Conservation (phyloP, 1,139 yeast genomes). For the Yamadazyma buinensis region DNA sequence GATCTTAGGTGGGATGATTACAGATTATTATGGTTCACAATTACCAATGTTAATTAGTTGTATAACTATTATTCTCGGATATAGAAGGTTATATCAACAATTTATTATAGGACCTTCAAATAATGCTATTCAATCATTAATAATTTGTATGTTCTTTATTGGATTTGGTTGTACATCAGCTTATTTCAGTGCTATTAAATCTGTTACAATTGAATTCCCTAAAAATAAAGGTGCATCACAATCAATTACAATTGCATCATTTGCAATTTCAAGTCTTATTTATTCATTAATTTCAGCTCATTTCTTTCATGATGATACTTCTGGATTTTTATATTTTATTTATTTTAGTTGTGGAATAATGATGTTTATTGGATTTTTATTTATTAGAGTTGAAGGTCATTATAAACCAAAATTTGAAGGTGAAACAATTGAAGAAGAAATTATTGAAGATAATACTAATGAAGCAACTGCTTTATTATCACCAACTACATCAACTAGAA, state of each 20-base stretch:
- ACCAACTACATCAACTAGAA: constrained; percentile 4
- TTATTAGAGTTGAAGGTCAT: constrained; percentile 29
- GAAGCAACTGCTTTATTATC: constrained; percentile 12
- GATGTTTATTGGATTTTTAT: constrained; percentile 26
- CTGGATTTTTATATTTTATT: constrained; percentile 22
- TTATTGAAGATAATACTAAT: constrained; percentile 5
- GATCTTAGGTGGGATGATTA: constrained; percentile 26
- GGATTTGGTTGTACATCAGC: constrained; percentile 34
- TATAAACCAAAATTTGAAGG: constrained; percentile 12
- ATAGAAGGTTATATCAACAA: constrained; percentile 23
- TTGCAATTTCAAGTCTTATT: constrained; percentile 33
- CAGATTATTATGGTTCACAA: constrained; percentile 33
- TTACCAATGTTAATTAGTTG: constrained; percentile 29
- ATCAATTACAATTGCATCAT: constrained; percentile 34
- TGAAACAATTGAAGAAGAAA: constrained; percentile 12
- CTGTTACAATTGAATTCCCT: constrained; percentile 32
- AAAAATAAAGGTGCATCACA: constrained; percentile 32
- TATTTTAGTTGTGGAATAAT: constrained; percentile 22
- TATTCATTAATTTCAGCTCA: constrained; percentile 22
- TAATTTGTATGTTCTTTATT: constrained; percentile 27
- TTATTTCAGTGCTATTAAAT: constrained; percentile 33
- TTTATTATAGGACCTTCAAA: constrained; percentile 16
- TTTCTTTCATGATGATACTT: constrained; percentile 21
- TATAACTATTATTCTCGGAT: constrained; percentile 22
- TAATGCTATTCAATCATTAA: constrained; percentile 15